phyloP scores from a whole-genome alignment of 257 asterid genomes.

The Echium plantagineum region DNA sequence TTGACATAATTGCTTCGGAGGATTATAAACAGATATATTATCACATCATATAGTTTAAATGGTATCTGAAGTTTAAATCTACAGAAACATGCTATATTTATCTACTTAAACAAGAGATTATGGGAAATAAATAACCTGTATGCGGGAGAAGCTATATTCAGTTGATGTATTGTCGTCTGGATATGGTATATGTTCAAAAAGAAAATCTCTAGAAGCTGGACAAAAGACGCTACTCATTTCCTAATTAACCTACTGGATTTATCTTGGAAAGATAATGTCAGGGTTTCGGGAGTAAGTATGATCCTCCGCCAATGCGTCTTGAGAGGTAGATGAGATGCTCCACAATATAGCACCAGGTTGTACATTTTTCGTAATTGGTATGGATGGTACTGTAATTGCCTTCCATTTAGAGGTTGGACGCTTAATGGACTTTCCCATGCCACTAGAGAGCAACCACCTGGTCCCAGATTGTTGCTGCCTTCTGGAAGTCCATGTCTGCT shows the following conservation, averaged over 20 bases:
- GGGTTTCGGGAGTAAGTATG: not conserved
- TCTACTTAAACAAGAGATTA: no score
- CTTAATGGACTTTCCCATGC: constrained; percentile 38
- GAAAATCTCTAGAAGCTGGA: not conserved
- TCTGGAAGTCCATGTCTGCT: constrained; percentile 32
- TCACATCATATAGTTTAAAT: no score
- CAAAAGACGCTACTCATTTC: not conserved
- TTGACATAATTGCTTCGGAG: no score
- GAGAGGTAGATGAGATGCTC: not conserved
- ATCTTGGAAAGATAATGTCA: not conserved
- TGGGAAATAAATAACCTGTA: no score
- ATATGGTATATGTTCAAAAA: not conserved
- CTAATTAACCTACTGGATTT: not conserved
- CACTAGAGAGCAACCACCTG: constrained; percentile 71
- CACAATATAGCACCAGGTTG: not conserved
- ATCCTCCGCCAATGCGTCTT: not conserved
- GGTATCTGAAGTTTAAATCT: no score
- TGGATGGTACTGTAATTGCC: constrained; percentile 26
- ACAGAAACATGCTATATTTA: no score
- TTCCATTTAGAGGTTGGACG: constrained; percentile 23
- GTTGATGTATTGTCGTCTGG: no score
- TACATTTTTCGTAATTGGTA: constrained; percentile 18
- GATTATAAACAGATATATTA: no score
- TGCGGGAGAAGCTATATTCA: no score
- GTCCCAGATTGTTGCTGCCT: constrained; percentile 54